Evolutionary conservation across 768 basidiomycete species (phyloP).

Genomic region (Russula compacta): DNA sequence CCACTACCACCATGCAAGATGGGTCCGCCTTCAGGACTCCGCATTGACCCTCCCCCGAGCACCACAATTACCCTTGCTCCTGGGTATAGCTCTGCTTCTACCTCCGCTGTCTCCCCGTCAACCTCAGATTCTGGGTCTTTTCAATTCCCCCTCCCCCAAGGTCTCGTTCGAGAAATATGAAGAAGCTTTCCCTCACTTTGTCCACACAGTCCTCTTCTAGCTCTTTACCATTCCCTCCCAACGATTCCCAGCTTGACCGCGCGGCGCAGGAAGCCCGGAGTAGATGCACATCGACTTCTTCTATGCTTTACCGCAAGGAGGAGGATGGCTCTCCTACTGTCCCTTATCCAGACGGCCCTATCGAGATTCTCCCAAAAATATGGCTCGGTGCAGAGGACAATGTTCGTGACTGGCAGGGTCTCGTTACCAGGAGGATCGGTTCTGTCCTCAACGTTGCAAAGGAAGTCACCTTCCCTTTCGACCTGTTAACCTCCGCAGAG

Average conservation of each 20-base stretch:
- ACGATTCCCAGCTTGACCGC: conserved; percentile 27
- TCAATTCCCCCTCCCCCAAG: conserved; percentile 34
- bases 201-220: conserved; percentile 50
- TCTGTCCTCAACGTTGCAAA: conserved; percentile 89
- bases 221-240: conserved; percentile 37
- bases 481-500: conserved; percentile 33
- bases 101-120: conserved; percentile 44
- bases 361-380: conserved; percentile 75
- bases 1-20: conserved; percentile 40
- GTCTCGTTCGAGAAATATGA: conserved; percentile 56
- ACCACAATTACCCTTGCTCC: conserved; percentile 42
- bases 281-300: conserved; percentile 54
- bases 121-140: conserved; percentile 45
- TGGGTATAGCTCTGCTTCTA: conserved; percentile 34
- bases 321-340: conserved; percentile 50
- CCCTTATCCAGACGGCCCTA: conserved; percentile 74
- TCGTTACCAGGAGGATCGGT: conserved; percentile 63
- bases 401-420: conserved; percentile 67
- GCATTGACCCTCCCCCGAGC: conserved; percentile 44
- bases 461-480: conserved; percentile 73
- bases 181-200: conserved; percentile 63
- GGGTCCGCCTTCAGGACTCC: conserved; percentile 47
- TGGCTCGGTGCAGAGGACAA: conserved; percentile 93
- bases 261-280: conserved; percentile 30
- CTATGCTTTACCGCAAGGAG: conserved; percentile 52